Evolutionary conservation across 208 protist genomes (phyloP).

Genomic region (Giardia muris): DNA sequence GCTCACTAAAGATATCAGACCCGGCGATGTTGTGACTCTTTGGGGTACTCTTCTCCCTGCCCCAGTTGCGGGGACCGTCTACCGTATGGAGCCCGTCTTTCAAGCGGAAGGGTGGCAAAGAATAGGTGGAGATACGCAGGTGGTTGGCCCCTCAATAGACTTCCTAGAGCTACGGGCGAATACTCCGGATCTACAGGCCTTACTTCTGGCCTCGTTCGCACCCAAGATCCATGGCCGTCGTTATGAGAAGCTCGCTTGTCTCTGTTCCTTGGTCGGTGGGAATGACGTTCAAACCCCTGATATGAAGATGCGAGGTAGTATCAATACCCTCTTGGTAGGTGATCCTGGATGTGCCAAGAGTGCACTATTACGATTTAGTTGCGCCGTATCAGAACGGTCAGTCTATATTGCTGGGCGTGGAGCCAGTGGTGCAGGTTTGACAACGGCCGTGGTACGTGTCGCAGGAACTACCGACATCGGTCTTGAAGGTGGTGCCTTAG

Average conservation of each 20-base stretch:
- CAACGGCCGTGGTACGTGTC: slow-evolving; percentile 83
- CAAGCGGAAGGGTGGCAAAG: slow-evolving; percentile 71
- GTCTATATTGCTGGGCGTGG: slow-evolving; percentile 80
- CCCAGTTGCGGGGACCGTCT: background rate
- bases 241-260: slow-evolving; percentile 22
- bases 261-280: slow-evolving; percentile 58
- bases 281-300: slow-evolving; percentile 50
- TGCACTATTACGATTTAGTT: slow-evolving; percentile 5
- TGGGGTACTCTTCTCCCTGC: slow-evolving; percentile 57
- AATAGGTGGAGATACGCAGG: slow-evolving; percentile 53
- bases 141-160: background rate
- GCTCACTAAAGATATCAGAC: slow-evolving; percentile 49
- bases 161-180: background rate
- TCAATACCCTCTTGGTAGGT: slow-evolving; percentile 32
- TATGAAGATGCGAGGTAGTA: background rate
- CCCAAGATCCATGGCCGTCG: slow-evolving; percentile 48
- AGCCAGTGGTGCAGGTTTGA: slow-evolving; percentile 87
- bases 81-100: slow-evolving; percentile 74
- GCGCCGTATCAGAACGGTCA: background rate
- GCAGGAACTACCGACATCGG: slow-evolving; percentile 82
- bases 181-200: background rate
- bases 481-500: slow-evolving; percentile 84
- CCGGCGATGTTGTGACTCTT: slow-evolving; percentile 83
- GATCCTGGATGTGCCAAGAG: slow-evolving; percentile 75
- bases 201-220: slow-evolving; percentile 17